Conservation (phyloP, 805 yeast genomes). For the Cyberlindnera maritima region DNA sequence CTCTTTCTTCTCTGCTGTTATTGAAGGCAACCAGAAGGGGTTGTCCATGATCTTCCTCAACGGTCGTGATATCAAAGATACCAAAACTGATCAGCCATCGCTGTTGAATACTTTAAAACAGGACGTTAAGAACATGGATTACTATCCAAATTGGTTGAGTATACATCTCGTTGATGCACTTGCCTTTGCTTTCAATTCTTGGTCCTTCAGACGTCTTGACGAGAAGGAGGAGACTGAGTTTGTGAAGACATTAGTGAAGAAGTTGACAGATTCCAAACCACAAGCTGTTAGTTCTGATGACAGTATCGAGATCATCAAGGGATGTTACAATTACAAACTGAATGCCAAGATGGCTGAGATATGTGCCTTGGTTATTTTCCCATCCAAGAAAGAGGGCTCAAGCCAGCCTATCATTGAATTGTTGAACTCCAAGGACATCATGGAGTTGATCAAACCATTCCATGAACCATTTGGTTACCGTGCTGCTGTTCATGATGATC, state of each 20-base stretch:
- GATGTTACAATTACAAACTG: conserved; percentile 54
- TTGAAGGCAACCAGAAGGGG: conserved; percentile 76
- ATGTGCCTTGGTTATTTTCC: conserved; percentile 67
- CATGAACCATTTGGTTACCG: conserved; percentile 47
- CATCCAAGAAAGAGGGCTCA: conserved; percentile 43
- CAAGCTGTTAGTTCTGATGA: conserved; percentile 7
- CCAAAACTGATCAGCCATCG: conserved; percentile 33
- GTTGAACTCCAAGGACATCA: conserved; percentile 38
- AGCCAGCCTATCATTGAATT: conserved; percentile 41
- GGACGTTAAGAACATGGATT: conserved; percentile 48
- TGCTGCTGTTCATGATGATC: conserved; percentile 41
- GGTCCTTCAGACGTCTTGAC: conserved; percentile 63
- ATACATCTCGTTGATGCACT: conserved; percentile 70
- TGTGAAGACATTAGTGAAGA: conserved; percentile 34
- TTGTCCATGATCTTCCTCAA: conserved; percentile 67
- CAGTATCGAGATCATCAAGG: conserved; percentile 29
- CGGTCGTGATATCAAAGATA: conserved; percentile 36
- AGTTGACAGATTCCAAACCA: conserved; percentile 19
- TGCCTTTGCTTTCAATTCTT: conserved; percentile 70
- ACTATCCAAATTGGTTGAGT: conserved; percentile 60
- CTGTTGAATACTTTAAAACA: conserved; percentile 54
- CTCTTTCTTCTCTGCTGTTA: conserved; percentile 62
- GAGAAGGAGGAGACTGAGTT: conserved; percentile 32
- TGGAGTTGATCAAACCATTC: conserved; percentile 32
- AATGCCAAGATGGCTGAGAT: conserved; percentile 72